A percentile compares a stretch with the other conserved stretches of the same genome.
Evolutionary conservation across 2,329 filamentous ascomycete genomes (phyloP).

Genomic region (Xenosphaeropsis pyriputrescens): DNA sequence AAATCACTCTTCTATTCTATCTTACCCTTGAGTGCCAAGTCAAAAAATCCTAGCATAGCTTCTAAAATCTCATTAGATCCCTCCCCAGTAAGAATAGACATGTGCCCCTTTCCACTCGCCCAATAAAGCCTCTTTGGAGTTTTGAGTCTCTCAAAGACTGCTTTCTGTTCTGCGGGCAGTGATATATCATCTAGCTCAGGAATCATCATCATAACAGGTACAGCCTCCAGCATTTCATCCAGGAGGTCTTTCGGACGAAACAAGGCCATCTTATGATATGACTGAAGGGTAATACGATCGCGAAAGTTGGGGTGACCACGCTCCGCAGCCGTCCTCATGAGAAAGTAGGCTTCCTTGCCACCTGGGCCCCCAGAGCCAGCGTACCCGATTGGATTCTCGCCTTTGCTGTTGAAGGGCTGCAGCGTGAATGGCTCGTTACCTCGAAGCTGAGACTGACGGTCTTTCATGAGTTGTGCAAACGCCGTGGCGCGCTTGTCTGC

Average conservation of each 20-base stretch:
- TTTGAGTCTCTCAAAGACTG: too few species aligned
- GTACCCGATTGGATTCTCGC: conserved; percentile 23
- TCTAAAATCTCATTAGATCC: too few species aligned
- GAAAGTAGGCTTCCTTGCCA: conserved; percentile 8
- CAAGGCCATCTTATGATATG: conserved; percentile 1
- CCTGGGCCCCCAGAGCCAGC: conserved; percentile 16
- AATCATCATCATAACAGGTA: too few species aligned
- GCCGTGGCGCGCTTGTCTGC: not conserved
- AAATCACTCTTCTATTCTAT: too few species aligned
- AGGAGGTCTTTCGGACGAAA: conserved; percentile 1
- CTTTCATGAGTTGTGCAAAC: conserved; percentile 18
- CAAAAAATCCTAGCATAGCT: too few species aligned
- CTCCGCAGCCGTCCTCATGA: conserved; percentile 5
- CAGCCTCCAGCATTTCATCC: too few species aligned
- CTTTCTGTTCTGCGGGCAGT: too few species aligned
- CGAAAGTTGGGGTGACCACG: conserved; percentile 4
- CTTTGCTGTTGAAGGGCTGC: conserved; percentile 19
- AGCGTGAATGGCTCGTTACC: conserved; percentile 24
- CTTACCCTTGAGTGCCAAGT: too few species aligned
- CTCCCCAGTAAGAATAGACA: too few species aligned
- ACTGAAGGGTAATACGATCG: conserved; percentile 5
- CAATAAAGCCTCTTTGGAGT: too few species aligned
- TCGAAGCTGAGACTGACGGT: conserved; percentile 22
- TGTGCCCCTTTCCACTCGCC: too few species aligned
- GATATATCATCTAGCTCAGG: too few species aligned